Evolutionary conservation across 352 stramenopile genomes (phyloP).

Genomic region (Globisporangium viniferum): DNA sequence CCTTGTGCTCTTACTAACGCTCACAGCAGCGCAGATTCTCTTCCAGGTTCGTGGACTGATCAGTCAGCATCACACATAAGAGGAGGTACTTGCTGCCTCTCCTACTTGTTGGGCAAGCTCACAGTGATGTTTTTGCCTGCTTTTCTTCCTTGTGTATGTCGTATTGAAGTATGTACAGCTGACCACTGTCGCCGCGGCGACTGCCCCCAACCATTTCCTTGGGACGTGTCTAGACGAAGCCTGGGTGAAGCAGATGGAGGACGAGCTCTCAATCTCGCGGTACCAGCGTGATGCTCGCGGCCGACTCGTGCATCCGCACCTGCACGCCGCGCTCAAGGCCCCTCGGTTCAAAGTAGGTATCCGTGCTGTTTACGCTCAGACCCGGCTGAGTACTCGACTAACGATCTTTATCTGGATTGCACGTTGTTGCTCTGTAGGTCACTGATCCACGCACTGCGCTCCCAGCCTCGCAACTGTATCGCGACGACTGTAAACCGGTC

Average conservation of each 20-base stretch:
- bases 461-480: constrained; percentile 23
- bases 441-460: constrained; percentile 27
- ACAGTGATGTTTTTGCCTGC: too few relatives aligned
- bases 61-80: too few relatives aligned
- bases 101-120: too few relatives aligned
- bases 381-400: too few relatives aligned
- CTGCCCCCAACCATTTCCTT: constrained; percentile 36
- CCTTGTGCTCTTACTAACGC: too few relatives aligned
- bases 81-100: too few relatives aligned
- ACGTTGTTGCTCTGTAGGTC: constrained; percentile 2
- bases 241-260: constrained; percentile 27
- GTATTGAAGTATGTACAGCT: too few relatives aligned
- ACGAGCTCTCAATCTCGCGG: constrained; percentile 25
- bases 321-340: constrained; percentile 28
- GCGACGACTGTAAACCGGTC: constrained; percentile 22
- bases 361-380: too few relatives aligned
- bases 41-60: too few relatives aligned
- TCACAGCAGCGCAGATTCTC: too few relatives aligned
- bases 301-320: constrained; percentile 25
- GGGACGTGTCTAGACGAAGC: constrained; percentile 35
- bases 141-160: too few relatives aligned
- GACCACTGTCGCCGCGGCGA: constrained; percentile 4
- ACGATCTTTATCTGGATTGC: too few relatives aligned
- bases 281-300: constrained; percentile 19
- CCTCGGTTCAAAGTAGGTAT: constrained; percentile 36